A percentile compares a stretch with the other conserved stretches of the same genome.
Conservation (phyloP, 2,329 filamentous ascomycete genomes). For the Clarireedia homoeocarpa region DNA sequence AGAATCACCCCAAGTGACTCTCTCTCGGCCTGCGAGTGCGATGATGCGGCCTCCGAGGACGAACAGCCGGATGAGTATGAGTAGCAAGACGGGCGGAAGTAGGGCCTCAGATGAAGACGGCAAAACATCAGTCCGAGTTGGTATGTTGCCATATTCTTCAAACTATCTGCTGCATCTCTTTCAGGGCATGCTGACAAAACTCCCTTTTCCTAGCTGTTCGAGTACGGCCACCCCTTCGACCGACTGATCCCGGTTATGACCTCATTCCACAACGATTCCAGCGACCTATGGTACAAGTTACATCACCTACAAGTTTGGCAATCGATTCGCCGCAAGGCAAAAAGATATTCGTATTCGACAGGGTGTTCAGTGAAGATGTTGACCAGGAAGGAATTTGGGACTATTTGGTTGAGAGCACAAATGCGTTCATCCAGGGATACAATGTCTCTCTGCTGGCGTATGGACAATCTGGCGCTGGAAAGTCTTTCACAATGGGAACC, state of each 20-base stretch:
- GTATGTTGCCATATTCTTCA: constrained; percentile 47
- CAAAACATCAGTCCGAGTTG: constrained; percentile 91
- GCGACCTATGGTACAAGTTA: constrained; percentile 83
- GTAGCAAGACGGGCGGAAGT: constrained; percentile 70
- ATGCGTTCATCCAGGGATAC: constrained; percentile 88
- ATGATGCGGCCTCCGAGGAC: constrained; percentile 71
- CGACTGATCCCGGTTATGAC: constrained; percentile 85
- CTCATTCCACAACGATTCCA: constrained; percentile 95
- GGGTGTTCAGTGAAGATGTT: constrained; percentile 79
- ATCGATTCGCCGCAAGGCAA: constrained; percentile 89
- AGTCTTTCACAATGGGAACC: constrained; percentile 98
- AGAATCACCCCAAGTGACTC: constrained; percentile 48
- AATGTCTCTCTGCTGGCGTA: constrained; percentile 97
- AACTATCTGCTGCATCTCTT: neutral
- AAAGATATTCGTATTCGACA: constrained; percentile 94
- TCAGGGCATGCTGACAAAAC: constrained; percentile 6
- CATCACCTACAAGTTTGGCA: constrained; percentile 72
- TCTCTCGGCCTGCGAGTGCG: constrained; percentile 70
- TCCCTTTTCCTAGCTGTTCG: constrained; percentile 62
- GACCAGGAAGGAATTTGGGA: constrained; percentile 89
- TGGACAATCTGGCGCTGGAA: constrained; percentile 93
- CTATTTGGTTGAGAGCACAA: constrained; percentile 84
- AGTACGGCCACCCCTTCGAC: constrained; percentile 76
- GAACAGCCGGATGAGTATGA: constrained; percentile 79
- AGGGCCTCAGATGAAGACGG: constrained; percentile 83